Evolutionary conservation across 2,329 filamentous ascomycete species (phyloP).

Genomic region (Endoconidiophora laricicola): DNA sequence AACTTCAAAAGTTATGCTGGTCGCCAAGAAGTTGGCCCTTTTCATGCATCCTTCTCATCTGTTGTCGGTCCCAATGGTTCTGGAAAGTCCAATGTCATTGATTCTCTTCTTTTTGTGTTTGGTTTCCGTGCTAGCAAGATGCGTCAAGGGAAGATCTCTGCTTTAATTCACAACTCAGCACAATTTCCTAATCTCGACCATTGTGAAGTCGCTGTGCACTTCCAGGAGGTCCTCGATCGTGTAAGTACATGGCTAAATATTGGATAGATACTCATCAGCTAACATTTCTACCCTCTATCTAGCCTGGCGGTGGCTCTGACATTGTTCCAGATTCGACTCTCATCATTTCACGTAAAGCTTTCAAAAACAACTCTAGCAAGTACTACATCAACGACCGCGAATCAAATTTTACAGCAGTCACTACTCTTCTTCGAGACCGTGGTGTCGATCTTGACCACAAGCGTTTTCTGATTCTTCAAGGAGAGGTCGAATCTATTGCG

Average conservation of each 20-base stretch:
- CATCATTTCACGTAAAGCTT: slow-evolving; percentile 78
- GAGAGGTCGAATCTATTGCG: slow-evolving; percentile 94
- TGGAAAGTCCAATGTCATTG: slow-evolving; percentile 97
- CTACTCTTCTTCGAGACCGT: slow-evolving; percentile 66
- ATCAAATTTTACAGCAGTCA: slow-evolving; percentile 86
- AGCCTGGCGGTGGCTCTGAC: slow-evolving; percentile 56
- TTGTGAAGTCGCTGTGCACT: slow-evolving; percentile 94
- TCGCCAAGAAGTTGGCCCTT: slow-evolving; percentile 84
- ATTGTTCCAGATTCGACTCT: slow-evolving; percentile 71
- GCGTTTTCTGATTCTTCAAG: slow-evolving; percentile 90
- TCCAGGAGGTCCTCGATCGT: slow-evolving; percentile 84
- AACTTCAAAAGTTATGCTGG: slow-evolving; percentile 99
- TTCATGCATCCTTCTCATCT: slow-evolving; percentile 92
- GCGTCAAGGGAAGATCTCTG: slow-evolving; percentile 96
- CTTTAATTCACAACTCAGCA: slow-evolving; percentile 92
- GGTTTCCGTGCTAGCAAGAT: slow-evolving; percentile 98
- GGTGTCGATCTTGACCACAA: slow-evolving; percentile 97
- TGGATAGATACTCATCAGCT: slow-evolving; percentile 17
- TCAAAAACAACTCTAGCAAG: slow-evolving; percentile 96
- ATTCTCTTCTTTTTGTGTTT: slow-evolving; percentile 96
- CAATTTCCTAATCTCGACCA: slow-evolving; percentile 68
- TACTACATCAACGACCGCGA: slow-evolving; percentile 89
- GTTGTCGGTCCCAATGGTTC: slow-evolving; percentile 97
- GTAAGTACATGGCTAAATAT: slow-evolving; percentile 22
- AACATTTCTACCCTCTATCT: background rate